Percentiles rank a stretch among this genome's conserved stretches.
These are phyloP conservation scores for Teratosphaeria destructans DNA, from an alignment of 2,329 filamentous ascomycete species.

Conservation along the genomic window DNA sequence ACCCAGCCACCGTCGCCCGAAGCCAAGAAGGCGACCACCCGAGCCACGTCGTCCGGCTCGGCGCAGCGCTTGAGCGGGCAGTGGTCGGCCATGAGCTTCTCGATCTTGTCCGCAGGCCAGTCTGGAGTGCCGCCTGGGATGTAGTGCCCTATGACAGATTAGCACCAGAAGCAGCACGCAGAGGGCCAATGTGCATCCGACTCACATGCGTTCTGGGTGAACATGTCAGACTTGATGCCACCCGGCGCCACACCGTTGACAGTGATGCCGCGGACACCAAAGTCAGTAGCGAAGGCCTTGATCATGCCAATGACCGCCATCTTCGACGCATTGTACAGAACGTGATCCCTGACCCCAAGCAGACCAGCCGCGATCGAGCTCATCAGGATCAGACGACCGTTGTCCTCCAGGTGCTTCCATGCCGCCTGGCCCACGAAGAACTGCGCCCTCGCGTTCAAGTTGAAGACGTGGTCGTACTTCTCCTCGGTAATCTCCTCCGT, in stretches of 20 bases:
- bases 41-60: conserved; percentile 34
- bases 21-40: conserved; percentile 30
- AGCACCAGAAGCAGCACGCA: neutral
- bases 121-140: conserved; percentile 41
- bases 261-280: conserved; percentile 56
- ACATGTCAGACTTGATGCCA: conserved; percentile 70
- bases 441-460: conserved; percentile 58
- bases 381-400: conserved; percentile 67
- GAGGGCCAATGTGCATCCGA: neutral
- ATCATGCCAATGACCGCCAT: conserved; percentile 64
- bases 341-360: conserved; percentile 59
- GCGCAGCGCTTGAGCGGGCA: conserved; percentile 41
- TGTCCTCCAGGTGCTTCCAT: conserved; percentile 58
- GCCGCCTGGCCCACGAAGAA: conserved; percentile 71
- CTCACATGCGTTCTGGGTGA: conserved; percentile 35
- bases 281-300: conserved; percentile 61
- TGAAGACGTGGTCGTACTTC: conserved; percentile 62
- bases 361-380: conserved; percentile 58
- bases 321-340: conserved; percentile 61
- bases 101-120: conserved; percentile 40
- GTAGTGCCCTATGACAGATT: conserved; percentile 12
- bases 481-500: conserved; percentile 58
- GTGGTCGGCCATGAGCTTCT: conserved; percentile 39
- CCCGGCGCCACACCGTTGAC: conserved; percentile 65
- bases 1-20: conserved; percentile 31